Evolutionary conservation across 2,329 filamentous ascomycete genomes (phyloP).

Genomic region (Neofusicoccum parvum): DNA sequence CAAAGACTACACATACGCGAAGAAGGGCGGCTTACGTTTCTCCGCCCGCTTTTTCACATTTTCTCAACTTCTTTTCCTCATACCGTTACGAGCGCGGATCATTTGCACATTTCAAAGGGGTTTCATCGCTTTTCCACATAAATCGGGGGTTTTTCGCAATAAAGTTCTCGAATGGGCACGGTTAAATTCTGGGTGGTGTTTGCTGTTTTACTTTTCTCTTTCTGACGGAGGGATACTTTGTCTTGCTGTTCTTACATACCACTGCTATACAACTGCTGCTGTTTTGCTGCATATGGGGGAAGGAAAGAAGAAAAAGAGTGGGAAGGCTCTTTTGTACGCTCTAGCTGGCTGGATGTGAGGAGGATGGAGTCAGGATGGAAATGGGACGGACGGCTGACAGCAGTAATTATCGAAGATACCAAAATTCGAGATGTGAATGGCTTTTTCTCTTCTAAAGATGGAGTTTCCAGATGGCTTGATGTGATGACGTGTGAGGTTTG

Average conservation of each 20-base stretch:
- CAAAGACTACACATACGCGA: not conserved
- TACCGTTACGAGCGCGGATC: too few relatives aligned
- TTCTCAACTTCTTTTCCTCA: not conserved
- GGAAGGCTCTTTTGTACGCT: not conserved
- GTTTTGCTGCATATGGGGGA: not conserved
- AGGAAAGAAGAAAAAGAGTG: not conserved
- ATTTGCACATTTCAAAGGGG: not conserved
- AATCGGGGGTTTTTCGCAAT: not conserved
- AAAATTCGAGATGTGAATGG: conserved; percentile 19
- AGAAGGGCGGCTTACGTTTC: not conserved
- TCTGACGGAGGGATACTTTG: not conserved
- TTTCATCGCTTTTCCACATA: not conserved
- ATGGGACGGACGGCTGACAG: not conserved
- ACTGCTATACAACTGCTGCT: not conserved
- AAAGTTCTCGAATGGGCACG: not conserved
- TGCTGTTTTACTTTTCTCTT: not conserved
- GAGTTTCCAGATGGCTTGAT: too few relatives aligned
- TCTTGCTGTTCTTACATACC: not conserved
- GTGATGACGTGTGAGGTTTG: not conserved
- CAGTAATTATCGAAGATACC: conserved; percentile 19
- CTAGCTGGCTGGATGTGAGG: not conserved
- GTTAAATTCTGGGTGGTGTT: not conserved
- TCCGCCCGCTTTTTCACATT: not conserved
- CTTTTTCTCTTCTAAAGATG: conserved; percentile 4
- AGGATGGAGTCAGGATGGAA: not conserved